Evolutionary conservation across 495 filamentous ascomycete genomes (phyloP).

Genomic region (Acidomyces sp.): DNA sequence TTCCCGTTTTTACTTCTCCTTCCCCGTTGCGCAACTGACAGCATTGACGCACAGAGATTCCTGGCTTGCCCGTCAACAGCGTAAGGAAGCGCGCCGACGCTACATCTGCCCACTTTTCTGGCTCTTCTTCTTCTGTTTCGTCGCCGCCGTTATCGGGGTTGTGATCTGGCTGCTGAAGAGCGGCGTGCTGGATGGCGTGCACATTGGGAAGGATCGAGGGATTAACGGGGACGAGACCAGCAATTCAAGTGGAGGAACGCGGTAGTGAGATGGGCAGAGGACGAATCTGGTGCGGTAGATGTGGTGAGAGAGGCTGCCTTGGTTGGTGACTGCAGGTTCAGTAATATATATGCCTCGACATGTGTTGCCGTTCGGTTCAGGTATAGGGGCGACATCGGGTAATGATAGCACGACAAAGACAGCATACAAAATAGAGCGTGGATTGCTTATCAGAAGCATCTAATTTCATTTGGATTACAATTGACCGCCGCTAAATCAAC

Average conservation of each 20-base stretch:
- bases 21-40: conserved; percentile 4
- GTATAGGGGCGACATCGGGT: too few species aligned
- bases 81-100: conserved; percentile 25
- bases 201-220: too few species aligned
- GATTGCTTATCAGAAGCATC: too few species aligned
- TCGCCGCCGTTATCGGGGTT: conserved; percentile 28
- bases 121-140: conserved; percentile 26
- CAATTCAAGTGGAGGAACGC: background rate
- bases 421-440: too few species aligned
- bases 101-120: conserved; percentile 32
- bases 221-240: background rate
- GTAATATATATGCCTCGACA: conserved; percentile 3
- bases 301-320: too few species aligned
- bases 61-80: conserved; percentile 30
- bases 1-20: conserved; percentile 3
- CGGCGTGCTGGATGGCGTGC: conserved; percentile 17
- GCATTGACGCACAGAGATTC: conserved; percentile 26
- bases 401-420: too few species aligned
- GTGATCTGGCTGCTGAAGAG: conserved; percentile 27
- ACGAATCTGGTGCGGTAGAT: background rate
- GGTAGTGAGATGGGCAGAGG: background rate
- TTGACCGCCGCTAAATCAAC: too few species aligned
- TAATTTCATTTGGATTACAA: too few species aligned
- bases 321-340: conserved; percentile 2
- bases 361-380: too few species aligned